Evolutionary conservation across 805 yeast genomes (phyloP), one percentile per base, ranked within the genome.

Genomic region (Sugiyamaella chiloensis): DNA sequence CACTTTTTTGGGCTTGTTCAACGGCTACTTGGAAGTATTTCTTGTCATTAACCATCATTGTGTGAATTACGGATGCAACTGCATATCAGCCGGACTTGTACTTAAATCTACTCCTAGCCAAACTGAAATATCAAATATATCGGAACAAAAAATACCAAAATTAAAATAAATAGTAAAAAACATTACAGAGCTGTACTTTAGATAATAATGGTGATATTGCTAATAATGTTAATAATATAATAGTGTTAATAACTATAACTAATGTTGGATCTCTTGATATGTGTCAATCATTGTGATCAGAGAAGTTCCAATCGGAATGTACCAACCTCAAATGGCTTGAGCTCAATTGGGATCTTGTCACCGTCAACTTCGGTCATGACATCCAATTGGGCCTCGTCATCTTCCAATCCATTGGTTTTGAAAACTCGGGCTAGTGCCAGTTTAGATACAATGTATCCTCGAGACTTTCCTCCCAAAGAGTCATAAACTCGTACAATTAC

Each of bases 311-410:
- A 68, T 54, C 80, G 73, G 58, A 65, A 78, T 3, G 87, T 77
- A 8, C 84, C 85, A 52, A 90, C 78, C 62, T 89, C 96, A 65
- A 90, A 90, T 2, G 90, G 85, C 54, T 85, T 75, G 52, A 87
- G 72, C 1, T 61, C 58, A 32, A 85, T 68, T 12, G 68, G 68
- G 30, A 74, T 59, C 31, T 63, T 58, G 17, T 58, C 51, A n/a
- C 62, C 64, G 35, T 55, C 59, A 8, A 42, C 54, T 11, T 42
- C 60, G n/a, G 55, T 44, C 29, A 56, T 46, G 17, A 65, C 55
- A 19, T 57, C 60, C 29, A 71, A 42, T 30, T 56, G 60, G 39
- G 60, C 67, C 11, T 62, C 30, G 36, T 67, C 71, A 46, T 73
- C 75, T 50, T 70, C 76, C 36, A 68, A 59, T 24, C 66, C 52